These are phyloP conservation scores for Fusarium beomiforme DNA, from an alignment of 2,329 filamentous ascomycete species.

Conservation along the genomic window DNA sequence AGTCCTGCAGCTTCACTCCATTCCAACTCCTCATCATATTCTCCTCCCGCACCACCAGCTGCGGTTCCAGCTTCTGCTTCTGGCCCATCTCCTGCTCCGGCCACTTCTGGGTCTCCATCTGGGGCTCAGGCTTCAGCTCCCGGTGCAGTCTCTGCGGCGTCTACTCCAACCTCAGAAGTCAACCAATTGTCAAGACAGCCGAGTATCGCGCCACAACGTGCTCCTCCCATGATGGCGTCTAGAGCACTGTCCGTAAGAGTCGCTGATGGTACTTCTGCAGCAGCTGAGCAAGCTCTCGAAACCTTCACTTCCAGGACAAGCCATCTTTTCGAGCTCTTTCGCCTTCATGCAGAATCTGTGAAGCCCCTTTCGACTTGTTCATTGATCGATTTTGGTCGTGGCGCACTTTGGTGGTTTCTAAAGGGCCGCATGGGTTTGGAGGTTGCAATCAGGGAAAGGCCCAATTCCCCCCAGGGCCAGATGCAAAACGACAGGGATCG, in stretches of 20 bases:
- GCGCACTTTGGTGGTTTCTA: conserved; percentile 89
- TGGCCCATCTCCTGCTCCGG: background rate
- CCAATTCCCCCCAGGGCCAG: conserved; percentile 60
- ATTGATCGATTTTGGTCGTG: conserved; percentile 74
- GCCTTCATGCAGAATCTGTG: conserved; percentile 78
- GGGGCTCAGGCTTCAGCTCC: background rate
- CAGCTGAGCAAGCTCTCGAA: conserved; percentile 72
- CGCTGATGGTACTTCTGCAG: conserved; percentile 54
- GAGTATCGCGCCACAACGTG: conserved; percentile 41
- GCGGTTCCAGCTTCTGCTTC: conserved; percentile 12
- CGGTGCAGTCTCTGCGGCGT: background rate
- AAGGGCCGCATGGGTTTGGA: conserved; percentile 83
- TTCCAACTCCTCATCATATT: conserved; percentile 47
- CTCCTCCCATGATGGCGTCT: conserved; percentile 43
- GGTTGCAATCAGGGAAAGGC: conserved; percentile 71
- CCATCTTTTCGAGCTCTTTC: conserved; percentile 80
- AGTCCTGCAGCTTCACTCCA: conserved; percentile 55
- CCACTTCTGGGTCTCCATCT: background rate
- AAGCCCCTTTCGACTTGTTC: conserved; percentile 72
- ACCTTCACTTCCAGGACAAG: conserved; percentile 77
- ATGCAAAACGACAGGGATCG: conserved; percentile 64
- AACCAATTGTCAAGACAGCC: conserved; percentile 37
- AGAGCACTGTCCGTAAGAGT: conserved; percentile 52
- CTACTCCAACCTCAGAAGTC: conserved; percentile 22
- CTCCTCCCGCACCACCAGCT: conserved; percentile 28